Base-by-base conservation (phyloP, 257 asterid species). In the Schizonepeta tenuifolia region DNA sequence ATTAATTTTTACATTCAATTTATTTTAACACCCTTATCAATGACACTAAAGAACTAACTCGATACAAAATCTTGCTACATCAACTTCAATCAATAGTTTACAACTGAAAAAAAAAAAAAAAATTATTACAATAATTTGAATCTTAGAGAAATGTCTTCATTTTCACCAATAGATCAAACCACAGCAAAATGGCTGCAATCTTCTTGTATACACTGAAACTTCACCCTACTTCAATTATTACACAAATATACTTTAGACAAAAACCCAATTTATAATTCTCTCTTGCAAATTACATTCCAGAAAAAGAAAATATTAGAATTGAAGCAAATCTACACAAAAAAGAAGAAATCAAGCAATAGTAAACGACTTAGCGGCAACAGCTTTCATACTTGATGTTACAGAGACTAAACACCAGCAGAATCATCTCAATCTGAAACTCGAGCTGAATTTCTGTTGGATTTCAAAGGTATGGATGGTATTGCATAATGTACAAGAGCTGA, bases 271-370 rank as follows among this genome's bases (percentile, higher is more conserved):
- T 70, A 43, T 49, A 72, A 58, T 50, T 76, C 75, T 77, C 50
- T 36, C 58, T 36, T 9, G 65, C 71, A 60, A 59, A 80, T 77
- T 75, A 81, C 81, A 81, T 72, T 57, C 76, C 83, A 73, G 55
- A 71, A 11, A 36, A 50, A 80, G 72, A 71, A 70, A 64, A 36
- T 35, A 35, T 35, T 35, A 36, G 8, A 36, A 7, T 36, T 70
- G 63, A 59, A 70, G 63, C 76, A 79, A 61, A 78, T 85, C 87
- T 84, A 90, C 86, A 81, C 51, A 77, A 69, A 44, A 20, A 13
- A 22, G 1, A 43, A 21, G 41, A 59, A 83, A 81, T 79, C 85
- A 86, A 83, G 73, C 84, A 77, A 75, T 62, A 77, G 70, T 77
- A 78, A 26, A 59, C 81, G 70, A 64, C 81, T 82, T 65, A 67